Base-by-base conservation (phyloP, 1,284 basidiomycete species). In the Puccinia hordei region DNA sequence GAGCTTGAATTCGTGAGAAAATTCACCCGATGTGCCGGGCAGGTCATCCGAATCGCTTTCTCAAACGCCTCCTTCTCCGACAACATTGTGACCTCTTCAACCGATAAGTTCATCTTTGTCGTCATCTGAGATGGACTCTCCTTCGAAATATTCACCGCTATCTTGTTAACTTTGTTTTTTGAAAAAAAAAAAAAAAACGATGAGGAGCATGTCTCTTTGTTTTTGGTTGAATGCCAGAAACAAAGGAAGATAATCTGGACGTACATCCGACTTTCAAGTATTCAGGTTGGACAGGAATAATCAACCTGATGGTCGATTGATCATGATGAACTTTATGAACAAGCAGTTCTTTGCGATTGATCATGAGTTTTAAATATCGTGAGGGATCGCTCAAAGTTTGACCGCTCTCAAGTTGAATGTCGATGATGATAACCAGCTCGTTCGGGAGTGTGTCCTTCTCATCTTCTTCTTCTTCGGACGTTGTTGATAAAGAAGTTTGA, bases 21-120 rank as follows among this genome's bases (percentile, higher is more conserved):
- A 13, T 24, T 49, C 27, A 8, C 15, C 6, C 66, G 66, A 17
- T 49, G 13, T 19, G 46, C 9, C 9, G 44, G 44, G 27, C 66
- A 69, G 19, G 41, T 46, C 24, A 5, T 2, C 5, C 17, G 13
- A 30, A 49, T 44, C 13, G 24, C 19, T 27, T 22, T 24, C 44
- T 69, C 24, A 27, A 69, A 69, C 1, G n/a, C 30, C 49, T 69
- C 66, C 35, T 46, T 33, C 24, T 69, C 66, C 17, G 66, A 69
- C 5, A 69, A 24, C 66, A 69, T 49, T 8, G 66, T 69, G 38
- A 49, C 44, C 44, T 27, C 13, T 4, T 69, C 44, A n/a, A 69
- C 24, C 66, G 44, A 69, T 8, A 69, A 33, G 24, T 38, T 15
- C 44, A 22, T 24, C 3, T 49, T 33, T 5, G 41, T 69, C 5